Percentiles rank a stretch among this genome's conserved stretches.
Conservation (phyloP, 805 yeast genomes). For the Candida ulmi region DNA sequence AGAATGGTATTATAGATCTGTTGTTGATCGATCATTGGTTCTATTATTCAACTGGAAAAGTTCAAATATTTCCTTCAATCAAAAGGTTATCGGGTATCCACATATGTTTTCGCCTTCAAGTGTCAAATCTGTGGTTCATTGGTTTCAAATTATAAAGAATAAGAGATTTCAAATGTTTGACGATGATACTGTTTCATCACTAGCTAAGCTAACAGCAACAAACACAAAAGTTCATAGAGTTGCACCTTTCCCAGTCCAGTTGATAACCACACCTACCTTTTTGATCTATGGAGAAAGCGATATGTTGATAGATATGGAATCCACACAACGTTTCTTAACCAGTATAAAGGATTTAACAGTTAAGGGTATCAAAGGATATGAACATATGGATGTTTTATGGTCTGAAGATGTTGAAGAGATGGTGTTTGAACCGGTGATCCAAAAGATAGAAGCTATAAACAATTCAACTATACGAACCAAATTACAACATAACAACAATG, state of each 20-base stretch:
- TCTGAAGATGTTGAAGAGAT: slow-evolving; percentile 47
- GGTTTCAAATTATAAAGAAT: slow-evolving; percentile 75
- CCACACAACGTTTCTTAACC: slow-evolving; percentile 52
- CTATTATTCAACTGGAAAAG: slow-evolving; percentile 68
- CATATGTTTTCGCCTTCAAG: slow-evolving; percentile 79
- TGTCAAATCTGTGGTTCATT: slow-evolving; percentile 76
- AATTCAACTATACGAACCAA: slow-evolving; percentile 2
- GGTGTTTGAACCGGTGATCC: slow-evolving; percentile 41
- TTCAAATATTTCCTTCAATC: slow-evolving; percentile 56
- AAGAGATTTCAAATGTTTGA: slow-evolving; percentile 73
- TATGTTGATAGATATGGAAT: slow-evolving; percentile 65
- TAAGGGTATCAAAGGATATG: slow-evolving; percentile 51
- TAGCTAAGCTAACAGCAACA: slow-evolving; percentile 14
- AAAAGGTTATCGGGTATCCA: slow-evolving; percentile 67
- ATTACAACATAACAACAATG: too few relatives aligned
- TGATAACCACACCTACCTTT: slow-evolving; percentile 54
- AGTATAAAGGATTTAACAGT: slow-evolving; percentile 22
- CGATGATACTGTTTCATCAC: slow-evolving; percentile 33
- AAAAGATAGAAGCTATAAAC: slow-evolving; percentile 28
- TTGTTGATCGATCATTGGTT: slow-evolving; percentile 60
- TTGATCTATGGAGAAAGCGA: slow-evolving; percentile 67
- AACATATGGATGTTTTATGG: slow-evolving; percentile 81
- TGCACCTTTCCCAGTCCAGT: slow-evolving; percentile 50
- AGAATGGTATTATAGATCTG: slow-evolving; percentile 60
- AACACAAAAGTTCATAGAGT: slow-evolving; percentile 37